phyloP scores from a whole-genome alignment of 768 basidiomycete species.

The Leccinum olivaceopallidum region DNA sequence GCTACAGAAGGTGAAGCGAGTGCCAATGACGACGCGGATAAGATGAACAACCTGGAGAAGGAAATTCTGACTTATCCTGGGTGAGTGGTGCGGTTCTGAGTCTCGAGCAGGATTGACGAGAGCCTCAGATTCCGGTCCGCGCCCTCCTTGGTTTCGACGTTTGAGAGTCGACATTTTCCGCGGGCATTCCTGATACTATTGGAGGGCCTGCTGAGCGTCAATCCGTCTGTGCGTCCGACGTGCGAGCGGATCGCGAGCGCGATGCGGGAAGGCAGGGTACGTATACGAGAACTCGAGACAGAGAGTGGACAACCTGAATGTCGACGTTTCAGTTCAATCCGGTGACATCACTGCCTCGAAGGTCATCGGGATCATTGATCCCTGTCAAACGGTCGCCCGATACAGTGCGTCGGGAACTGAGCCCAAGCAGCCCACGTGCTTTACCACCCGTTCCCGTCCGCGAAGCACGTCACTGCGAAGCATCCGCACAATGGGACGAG shows the following conservation, averaged over 20 bases:
- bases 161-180: constrained; percentile 74
- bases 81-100: constrained; percentile 36
- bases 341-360: constrained; percentile 3
- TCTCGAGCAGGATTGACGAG: constrained; percentile 10
- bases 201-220: constrained; percentile 66
- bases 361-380: constrained; percentile 23
- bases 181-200: constrained; percentile 69
- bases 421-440: constrained; percentile 12
- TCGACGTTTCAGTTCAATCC: constrained; percentile 32
- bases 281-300: constrained; percentile 23
- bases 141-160: constrained; percentile 49
- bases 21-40: constrained; percentile 54
- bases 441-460: constrained; percentile 16
- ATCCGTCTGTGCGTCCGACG: constrained; percentile 62
- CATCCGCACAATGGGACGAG: constrained; percentile 1
- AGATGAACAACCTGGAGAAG: constrained; percentile 66
- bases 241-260: constrained; percentile 72
- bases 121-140: constrained; percentile 53
- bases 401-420: constrained; percentile 13
- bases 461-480: constrained; percentile 9
- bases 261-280: constrained; percentile 71
- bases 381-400: constrained; percentile 22
- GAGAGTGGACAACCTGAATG: not conserved
- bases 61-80: constrained; percentile 79
- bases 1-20: constrained; percentile 60